Percentiles rank a stretch among this genome's conserved stretches.
Evolutionary conservation across 2,329 filamentous ascomycete genomes (phyloP).

Genomic region (Exutisphaerella laricina): DNA sequence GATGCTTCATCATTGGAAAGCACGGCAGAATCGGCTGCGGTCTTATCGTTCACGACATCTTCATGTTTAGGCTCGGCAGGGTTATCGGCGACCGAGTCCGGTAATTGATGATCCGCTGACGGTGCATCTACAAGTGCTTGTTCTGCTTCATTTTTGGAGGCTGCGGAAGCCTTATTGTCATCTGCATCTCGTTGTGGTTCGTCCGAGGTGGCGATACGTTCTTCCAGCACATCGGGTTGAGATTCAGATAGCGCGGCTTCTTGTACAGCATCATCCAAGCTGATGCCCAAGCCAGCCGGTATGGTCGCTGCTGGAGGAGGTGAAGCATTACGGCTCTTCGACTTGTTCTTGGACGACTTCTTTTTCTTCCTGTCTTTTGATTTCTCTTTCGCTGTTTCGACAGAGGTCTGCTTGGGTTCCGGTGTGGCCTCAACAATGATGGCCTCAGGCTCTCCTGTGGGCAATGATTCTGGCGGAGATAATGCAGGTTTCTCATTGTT

Average conservation of each 20-base stretch:
- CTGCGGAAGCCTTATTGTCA: too few relatives aligned
- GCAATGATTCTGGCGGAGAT: background rate
- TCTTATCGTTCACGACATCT: background rate
- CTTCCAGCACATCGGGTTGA: too few relatives aligned
- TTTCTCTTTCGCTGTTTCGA: conserved; percentile 2
- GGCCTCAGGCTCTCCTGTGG: conserved; percentile 1
- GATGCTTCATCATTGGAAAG: background rate
- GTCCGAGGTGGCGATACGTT: too few relatives aligned
- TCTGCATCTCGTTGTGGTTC: too few relatives aligned
- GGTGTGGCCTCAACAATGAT: background rate
- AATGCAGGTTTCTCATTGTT: conserved; percentile 1
- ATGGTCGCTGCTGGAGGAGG: conserved; percentile 4
- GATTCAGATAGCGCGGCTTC: too few relatives aligned
- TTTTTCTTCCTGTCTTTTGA: conserved; percentile 12
- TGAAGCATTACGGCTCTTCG: background rate
- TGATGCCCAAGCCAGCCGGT: conserved; percentile 16
- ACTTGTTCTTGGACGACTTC: conserved; percentile 13
- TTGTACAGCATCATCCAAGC: conserved; percentile 9
- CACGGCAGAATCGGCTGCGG: background rate
- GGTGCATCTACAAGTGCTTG: background rate
- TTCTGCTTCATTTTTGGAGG: background rate
- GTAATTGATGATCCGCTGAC: background rate
- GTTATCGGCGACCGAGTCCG: background rate
- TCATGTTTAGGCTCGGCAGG: background rate
- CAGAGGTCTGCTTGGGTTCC: background rate